Evolutionary conservation across 306 rosid genomes (phyloP), one percentile per base, ranked within the genome.

Genomic region (Acacia crassicarpa): DNA sequence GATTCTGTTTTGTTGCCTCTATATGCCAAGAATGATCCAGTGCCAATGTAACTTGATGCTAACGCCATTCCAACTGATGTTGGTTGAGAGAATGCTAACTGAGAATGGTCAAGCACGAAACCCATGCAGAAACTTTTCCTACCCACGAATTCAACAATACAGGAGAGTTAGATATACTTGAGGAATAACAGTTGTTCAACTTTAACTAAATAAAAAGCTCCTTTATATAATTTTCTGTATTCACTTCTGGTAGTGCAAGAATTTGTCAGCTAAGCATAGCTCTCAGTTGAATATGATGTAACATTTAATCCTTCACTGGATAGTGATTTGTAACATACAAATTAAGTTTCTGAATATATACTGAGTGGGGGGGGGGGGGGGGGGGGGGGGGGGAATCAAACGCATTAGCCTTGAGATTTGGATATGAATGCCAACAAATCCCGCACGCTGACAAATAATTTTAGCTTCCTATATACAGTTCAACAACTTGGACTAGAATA

Each of bases 71-170:
- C 99, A 69, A 78, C 78, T 9, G 90, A 89, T 81, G 97, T 92
- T 68, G 95, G 99, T 81, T 86, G 91, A 71, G 99, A 93, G 89
- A 93, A 90, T 81, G 97, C 96, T 82, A 91, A 44, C 46, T 91
- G 92, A 78, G 87, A 70, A 53, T 75, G 89, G 75, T 90, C 89
- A 67, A 93, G 89, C 66, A 74, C 92, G 65, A 67, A 30, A 59
- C 85, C 95, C 71, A n/a, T 10, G 86, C 87, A 83, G 81, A 93
- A 95, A 80, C 87, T 89, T 85, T 43, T 69, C 74, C 98, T 95
- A 94, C 69, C 69, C 53, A 84, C 9, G 51, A 81, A 20, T 80
- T 56, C 22, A 69, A 68, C 32, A 68, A 75, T 48, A 53, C 20
- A n/a, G 33, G 67, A 71, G 44, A 69, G 6, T 41, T 10, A 69